phyloP scores from a whole-genome alignment of 2,329 filamentous ascomycete species.

The Fusarium bulbicola region DNA sequence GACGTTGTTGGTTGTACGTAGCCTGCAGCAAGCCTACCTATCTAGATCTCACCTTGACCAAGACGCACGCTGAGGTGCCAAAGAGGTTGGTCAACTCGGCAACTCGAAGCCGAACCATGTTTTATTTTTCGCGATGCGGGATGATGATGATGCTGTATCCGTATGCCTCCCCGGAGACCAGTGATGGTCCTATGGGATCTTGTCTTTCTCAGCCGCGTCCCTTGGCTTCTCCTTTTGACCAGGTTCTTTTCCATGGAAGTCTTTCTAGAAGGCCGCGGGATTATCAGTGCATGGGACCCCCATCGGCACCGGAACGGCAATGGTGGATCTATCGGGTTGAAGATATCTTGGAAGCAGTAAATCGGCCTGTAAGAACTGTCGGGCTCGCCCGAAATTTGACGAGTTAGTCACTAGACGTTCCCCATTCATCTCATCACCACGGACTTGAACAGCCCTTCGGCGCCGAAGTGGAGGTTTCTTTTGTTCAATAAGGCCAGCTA shows the following conservation, averaged over 20 bases:
- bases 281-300: constrained; percentile 7
- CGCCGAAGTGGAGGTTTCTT: constrained; percentile 28
- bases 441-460: constrained; percentile 33
- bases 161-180: background rate
- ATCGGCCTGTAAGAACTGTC: constrained; percentile 1
- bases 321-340: background rate
- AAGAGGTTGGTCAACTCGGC: constrained; percentile 17
- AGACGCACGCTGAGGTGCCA: constrained; percentile 6
- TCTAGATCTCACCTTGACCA: background rate
- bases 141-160: constrained; percentile 8
- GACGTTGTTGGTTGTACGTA: background rate
- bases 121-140: constrained; percentile 2
- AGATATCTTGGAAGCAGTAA: background rate
- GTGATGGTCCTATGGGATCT: constrained; percentile 7
- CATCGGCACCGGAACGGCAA: constrained; percentile 34
- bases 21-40: background rate
- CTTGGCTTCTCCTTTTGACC: constrained; percentile 1
- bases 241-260: constrained; percentile 5
- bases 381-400: constrained; percentile 4
- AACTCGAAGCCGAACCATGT: constrained; percentile 21
- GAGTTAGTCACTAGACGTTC: constrained; percentile 4
- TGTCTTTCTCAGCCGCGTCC: background rate
- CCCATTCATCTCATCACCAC: constrained; percentile 19
- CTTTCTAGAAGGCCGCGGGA: constrained; percentile 39
- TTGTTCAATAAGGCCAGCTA: background rate